Conservation (phyloP, 345 rosid species). For the Eucalyptus victrix region DNA sequence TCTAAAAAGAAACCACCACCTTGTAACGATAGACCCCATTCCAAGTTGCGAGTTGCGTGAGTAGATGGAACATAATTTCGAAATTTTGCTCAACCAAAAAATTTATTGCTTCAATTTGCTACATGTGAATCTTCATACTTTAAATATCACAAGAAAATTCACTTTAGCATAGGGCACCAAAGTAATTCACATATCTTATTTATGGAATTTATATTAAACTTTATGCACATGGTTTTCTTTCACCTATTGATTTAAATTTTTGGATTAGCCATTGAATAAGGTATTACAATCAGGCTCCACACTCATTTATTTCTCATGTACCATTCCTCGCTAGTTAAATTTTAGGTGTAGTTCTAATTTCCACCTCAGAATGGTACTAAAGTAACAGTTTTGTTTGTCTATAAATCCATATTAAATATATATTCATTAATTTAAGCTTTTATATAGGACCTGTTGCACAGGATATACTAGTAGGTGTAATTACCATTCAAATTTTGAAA, state of each 20-base stretch:
- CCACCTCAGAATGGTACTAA: fast-evolving
- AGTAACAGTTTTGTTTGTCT: background rate
- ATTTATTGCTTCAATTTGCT: too few relatives aligned
- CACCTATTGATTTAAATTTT: too few relatives aligned
- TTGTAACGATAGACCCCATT: fast-evolving
- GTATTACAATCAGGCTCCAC: fast-evolving
- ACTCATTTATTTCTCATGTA: too few relatives aligned
- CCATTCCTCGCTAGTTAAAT: too few relatives aligned
- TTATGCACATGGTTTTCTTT: fast-evolving
- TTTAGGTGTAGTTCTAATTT: too few relatives aligned
- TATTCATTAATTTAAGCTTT: too few relatives aligned
- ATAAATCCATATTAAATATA: too few relatives aligned
- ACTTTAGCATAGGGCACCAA: too few relatives aligned
- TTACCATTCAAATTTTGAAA: background rate
- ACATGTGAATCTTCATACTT: too few relatives aligned
- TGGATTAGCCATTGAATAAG: too few relatives aligned
- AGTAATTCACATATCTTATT: background rate
- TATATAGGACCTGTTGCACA: fast-evolving
- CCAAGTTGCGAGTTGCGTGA: fast-evolving
- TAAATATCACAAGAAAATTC: background rate
- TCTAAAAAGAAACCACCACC: too few relatives aligned
- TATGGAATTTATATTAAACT: fast-evolving
- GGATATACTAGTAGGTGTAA: fast-evolving
- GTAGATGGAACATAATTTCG: fast-evolving
- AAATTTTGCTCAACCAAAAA: too few relatives aligned